These are phyloP conservation scores for Solanum peruvianum DNA, from an alignment of 257 asterid genomes.

Conservation along the genomic window DNA sequence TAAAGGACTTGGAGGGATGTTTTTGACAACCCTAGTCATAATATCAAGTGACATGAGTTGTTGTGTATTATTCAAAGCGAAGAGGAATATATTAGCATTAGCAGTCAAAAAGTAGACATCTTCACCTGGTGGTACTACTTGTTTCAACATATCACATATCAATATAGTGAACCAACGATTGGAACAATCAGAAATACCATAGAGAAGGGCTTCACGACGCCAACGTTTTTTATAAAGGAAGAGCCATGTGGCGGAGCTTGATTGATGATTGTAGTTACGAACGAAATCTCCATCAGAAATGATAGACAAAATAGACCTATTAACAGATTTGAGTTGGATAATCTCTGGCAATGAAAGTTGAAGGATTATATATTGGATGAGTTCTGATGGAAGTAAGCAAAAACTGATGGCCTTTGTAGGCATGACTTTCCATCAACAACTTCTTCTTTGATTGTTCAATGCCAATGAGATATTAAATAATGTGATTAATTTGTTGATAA, in stretches of 20 bases:
- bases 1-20: slow-evolving; percentile 28
- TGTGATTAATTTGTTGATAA: not conserved
- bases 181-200: slow-evolving; percentile 18
- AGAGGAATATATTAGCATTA: slow-evolving; percentile 25
- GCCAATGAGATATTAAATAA: not conserved
- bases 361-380: slow-evolving; percentile 24
- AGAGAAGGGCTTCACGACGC: slow-evolving; percentile 28
- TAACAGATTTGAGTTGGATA: slow-evolving; percentile 20
- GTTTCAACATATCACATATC: slow-evolving; percentile 17
- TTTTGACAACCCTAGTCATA: slow-evolving; percentile 13
- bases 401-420: slow-evolving; percentile 24
- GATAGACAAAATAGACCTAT: slow-evolving; percentile 9
- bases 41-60: slow-evolving; percentile 32
- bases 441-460: not conserved
- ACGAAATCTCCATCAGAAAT: slow-evolving; percentile 22
- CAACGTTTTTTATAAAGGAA: slow-evolving; percentile 27
- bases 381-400: slow-evolving; percentile 29
- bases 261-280: slow-evolving; percentile 19
- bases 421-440: slow-evolving; percentile 17
- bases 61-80: slow-evolving; percentile 26
- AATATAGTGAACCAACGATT: slow-evolving; percentile 22
- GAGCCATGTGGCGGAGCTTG: slow-evolving; percentile 22
- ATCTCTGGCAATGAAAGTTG: slow-evolving; percentile 28
- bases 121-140: slow-evolving; percentile 28
- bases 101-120: slow-evolving; percentile 35